Evolutionary conservation across 164 flowering plant species (phyloP).

Genomic region (Amborella trichopoda): DNA sequence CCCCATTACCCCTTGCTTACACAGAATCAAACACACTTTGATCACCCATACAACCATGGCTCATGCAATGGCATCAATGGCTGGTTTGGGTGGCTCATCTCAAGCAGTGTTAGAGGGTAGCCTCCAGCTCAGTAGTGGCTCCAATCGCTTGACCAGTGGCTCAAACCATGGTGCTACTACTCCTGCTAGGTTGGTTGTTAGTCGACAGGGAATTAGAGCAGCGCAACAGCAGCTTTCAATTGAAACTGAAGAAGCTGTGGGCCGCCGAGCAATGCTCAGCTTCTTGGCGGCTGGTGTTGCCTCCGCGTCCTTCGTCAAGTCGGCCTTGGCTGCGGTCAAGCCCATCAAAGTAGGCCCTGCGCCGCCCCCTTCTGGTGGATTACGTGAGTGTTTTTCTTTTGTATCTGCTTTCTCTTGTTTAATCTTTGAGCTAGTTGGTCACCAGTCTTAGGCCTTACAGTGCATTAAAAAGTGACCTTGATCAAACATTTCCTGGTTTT

Average conservation of each 20-base stretch:
- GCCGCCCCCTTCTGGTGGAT: slow-evolving; percentile 88
- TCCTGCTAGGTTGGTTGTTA: slow-evolving; percentile 16
- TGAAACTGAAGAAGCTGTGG: slow-evolving; percentile 28
- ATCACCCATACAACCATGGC: no score
- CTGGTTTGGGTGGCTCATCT: slow-evolving; percentile 58
- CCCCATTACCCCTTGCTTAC: no score
- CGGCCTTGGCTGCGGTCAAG: slow-evolving; percentile 62
- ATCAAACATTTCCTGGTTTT: no score
- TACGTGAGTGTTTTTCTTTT: no score
- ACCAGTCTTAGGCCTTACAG: no score
- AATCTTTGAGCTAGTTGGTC: no score
- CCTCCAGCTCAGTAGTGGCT: slow-evolving; percentile 38
- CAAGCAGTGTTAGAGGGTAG: slow-evolving; percentile 70
- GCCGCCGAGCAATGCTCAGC: slow-evolving; percentile 70
- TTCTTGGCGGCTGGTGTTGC: slow-evolving; percentile 69
- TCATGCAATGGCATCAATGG: slow-evolving; percentile 89
- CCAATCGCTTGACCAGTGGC: slow-evolving; percentile 25
- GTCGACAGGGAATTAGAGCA: slow-evolving; percentile 44
- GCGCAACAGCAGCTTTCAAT: slow-evolving; percentile 24
- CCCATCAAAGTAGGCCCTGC: slow-evolving; percentile 80
- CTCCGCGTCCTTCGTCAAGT: slow-evolving; percentile 52
- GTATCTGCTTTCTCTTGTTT: no score
- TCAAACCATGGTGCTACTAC: no score
- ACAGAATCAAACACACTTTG: no score
- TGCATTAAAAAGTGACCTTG: no score